phyloP scores from a whole-genome alignment of 768 basidiomycete species.

The Lentinula detonsa region DNA sequence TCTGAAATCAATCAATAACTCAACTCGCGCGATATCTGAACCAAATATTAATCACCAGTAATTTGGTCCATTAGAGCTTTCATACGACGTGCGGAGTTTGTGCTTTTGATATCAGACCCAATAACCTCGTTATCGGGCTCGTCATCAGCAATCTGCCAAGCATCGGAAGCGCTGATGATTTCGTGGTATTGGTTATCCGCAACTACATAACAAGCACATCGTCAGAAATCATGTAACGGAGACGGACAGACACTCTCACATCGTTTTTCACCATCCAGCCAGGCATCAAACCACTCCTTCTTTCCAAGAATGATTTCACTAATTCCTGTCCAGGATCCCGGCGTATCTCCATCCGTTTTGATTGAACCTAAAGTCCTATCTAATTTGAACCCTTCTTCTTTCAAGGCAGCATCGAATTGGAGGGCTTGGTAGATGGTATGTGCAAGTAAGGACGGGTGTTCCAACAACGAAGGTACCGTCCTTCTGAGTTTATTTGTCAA shows the following conservation, averaged over 20 bases:
- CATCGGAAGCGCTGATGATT: slow-evolving; percentile 74
- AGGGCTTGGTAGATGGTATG: slow-evolving; percentile 95
- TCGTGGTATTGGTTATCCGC: slow-evolving; percentile 82
- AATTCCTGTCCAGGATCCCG: slow-evolving; percentile 62
- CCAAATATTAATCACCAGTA: slow-evolving; percentile 51
- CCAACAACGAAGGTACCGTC: slow-evolving; percentile 67
- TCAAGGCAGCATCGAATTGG: slow-evolving; percentile 74
- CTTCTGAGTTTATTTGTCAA: slow-evolving; percentile 70
- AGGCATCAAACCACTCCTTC: slow-evolving; percentile 85
- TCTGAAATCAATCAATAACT: slow-evolving; percentile 46
- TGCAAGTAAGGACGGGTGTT: slow-evolving; percentile 80
- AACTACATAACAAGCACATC: slow-evolving; percentile 40
- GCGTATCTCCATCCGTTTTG: slow-evolving; percentile 23
- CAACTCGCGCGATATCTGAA: background rate
- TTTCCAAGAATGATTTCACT: slow-evolving; percentile 78
- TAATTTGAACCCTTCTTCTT: slow-evolving; percentile 67
- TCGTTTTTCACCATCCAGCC: slow-evolving; percentile 84
- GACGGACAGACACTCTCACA: slow-evolving; percentile 48
- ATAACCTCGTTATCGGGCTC: slow-evolving; percentile 31
- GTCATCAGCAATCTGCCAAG: slow-evolving; percentile 80
- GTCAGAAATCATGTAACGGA: slow-evolving; percentile 5
- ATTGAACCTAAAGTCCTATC: slow-evolving; percentile 30
- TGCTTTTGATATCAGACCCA: slow-evolving; percentile 49
- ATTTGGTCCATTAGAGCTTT: slow-evolving; percentile 88
- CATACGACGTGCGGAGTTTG: slow-evolving; percentile 77